Percentiles rank a stretch among this genome's conserved stretches.
Conservation (phyloP, 306 rosid species). For the Lagenaria siceraria region DNA sequence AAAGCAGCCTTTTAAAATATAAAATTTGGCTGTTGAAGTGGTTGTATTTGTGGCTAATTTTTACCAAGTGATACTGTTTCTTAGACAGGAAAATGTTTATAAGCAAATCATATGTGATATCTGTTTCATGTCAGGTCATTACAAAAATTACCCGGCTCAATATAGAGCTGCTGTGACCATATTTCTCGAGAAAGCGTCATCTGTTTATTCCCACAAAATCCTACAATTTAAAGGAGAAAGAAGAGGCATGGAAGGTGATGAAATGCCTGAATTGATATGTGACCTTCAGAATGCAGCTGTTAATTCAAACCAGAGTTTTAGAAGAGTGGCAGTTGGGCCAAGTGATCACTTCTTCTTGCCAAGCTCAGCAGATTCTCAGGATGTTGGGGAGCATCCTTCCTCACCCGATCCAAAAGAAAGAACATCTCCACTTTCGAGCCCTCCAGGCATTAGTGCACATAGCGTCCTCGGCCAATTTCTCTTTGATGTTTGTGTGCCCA, state of each 20-base stretch:
- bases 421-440: slow-evolving; percentile 25
- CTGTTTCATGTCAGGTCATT: slow-evolving; percentile 34
- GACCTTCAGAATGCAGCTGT: slow-evolving; percentile 61
- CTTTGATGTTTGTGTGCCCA: slow-evolving; percentile 62
- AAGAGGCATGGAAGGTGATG: slow-evolving; percentile 34
- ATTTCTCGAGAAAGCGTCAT: slow-evolving; percentile 45
- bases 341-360: slow-evolving; percentile 61
- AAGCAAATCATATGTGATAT: not conserved
- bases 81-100: not conserved
- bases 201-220: slow-evolving; percentile 34
- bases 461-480: slow-evolving; percentile 55
- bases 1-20: not conserved
- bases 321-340: slow-evolving; percentile 54
- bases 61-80: not conserved
- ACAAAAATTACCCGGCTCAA: slow-evolving; percentile 40
- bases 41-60: not conserved
- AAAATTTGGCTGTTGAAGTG: not conserved
- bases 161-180: slow-evolving; percentile 45
- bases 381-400: slow-evolving; percentile 17
- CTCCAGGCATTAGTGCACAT: slow-evolving; percentile 48
- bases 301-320: slow-evolving; percentile 49
- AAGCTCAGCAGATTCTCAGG: slow-evolving; percentile 34
- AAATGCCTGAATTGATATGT: slow-evolving; percentile 48
- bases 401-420: slow-evolving; percentile 34
- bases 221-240: slow-evolving; percentile 30